Evolutionary conservation across 768 basidiomycete genomes (phyloP).

Genomic region (Tulasnella sp.): DNA sequence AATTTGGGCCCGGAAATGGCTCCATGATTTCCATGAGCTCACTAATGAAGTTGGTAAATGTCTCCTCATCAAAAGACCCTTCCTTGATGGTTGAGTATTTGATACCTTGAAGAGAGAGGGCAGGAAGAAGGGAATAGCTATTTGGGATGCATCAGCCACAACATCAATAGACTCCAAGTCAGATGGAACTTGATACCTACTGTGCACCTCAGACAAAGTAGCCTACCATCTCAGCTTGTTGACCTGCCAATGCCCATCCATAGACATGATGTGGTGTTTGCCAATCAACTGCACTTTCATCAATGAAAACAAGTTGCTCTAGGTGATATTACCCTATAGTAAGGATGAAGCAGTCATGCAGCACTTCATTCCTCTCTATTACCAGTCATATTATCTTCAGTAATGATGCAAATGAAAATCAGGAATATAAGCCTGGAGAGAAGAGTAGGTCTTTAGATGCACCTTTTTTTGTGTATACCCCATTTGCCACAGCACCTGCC

Average conservation of each 20-base stretch:
- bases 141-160: background rate
- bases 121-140: background rate
- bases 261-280: too few relatives aligned
- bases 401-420: too few relatives aligned
- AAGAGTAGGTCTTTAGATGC: too few relatives aligned
- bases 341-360: too few relatives aligned
- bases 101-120: background rate
- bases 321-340: too few relatives aligned
- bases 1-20: constrained; percentile 11
- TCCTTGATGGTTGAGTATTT: background rate
- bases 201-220: background rate
- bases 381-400: too few relatives aligned
- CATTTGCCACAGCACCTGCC: too few relatives aligned
- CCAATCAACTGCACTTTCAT: too few relatives aligned
- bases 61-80: constrained; percentile 18
- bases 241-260: background rate
- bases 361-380: too few relatives aligned
- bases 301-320: too few relatives aligned
- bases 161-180: background rate
- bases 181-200: background rate
- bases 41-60: constrained; percentile 11
- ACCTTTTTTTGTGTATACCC: too few relatives aligned
- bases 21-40: constrained; percentile 14
- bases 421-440: too few relatives aligned
- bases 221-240: background rate